Base-by-base conservation (phyloP, 371 early-diverging fungal species). In the Apophysomyces variabilis region DNA sequence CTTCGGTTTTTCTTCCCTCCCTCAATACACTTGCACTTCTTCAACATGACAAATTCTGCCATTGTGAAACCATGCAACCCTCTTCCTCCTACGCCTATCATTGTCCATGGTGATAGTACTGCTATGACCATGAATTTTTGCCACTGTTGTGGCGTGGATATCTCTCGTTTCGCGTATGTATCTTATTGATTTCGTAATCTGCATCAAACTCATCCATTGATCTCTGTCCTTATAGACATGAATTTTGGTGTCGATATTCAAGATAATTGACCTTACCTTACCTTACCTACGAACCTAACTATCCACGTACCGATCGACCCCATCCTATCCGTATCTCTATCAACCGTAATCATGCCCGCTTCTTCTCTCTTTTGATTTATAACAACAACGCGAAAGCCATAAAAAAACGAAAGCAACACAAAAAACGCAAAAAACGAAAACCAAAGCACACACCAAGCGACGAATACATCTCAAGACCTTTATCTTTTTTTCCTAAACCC, bases 231-330 rank as follows among this genome's bases (percentile, higher is more conserved):
- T 21, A 50, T 21, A 50, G 54, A 26, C 54, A 50, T 50, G 54
- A 50, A 50, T 50, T 50, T 21, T 50, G 54, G 54, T 50, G 54
- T 50, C 54, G 54, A 50, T 50, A 50, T 5, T 50, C 54, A n/a
- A 50, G 54, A 50, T 50, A 21, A 50, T 9, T 21, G 21, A 26
- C 3, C 32, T 26, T 26, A 26, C 1, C 32, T 26, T 26, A 26
- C 1, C 4, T 18, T 13, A 45, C 16, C 46, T 45, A n/a, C 46
- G 3, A 45, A 13, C 13, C 16, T 12, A 2, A 1, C 16, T 45
- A 26, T 26, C 32, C 32, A 26, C 32, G 32, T 26, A 26, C 32
- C 32, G 32, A 26, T 26, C 32, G 3, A 26, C 32, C 32, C 32
- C 3, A 26, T 26, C 32, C 32, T 26, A 26, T 26, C 32, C 1